Percentiles rank a stretch among this genome's conserved stretches.
These are phyloP conservation scores for Pyrenopolyporus hunteri DNA, from an alignment of 495 filamentous ascomycete species.

Conservation along the genomic window DNA sequence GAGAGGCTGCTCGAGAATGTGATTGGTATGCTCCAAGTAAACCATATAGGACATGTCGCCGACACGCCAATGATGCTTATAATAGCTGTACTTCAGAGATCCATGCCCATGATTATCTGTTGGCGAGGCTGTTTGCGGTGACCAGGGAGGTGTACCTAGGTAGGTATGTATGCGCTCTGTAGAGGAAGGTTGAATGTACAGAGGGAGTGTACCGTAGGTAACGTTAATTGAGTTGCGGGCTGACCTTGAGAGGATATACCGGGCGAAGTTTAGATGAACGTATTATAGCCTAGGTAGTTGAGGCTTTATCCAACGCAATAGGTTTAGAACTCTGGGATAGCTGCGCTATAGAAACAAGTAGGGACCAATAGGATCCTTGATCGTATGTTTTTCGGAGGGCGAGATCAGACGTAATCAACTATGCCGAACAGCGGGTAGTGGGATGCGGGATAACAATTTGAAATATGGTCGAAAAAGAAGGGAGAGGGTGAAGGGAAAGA, in stretches of 20 bases:
- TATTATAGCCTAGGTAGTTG: no score
- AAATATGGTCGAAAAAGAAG: no score
- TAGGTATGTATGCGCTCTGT: neutral
- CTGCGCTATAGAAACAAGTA: no score
- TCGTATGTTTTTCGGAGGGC: slow-evolving; percentile 13
- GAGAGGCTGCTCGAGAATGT: neutral
- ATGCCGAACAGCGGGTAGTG: no score
- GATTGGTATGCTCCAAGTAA: neutral
- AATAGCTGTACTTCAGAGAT: neutral
- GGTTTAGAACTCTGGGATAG: no score
- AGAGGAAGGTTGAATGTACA: no score
- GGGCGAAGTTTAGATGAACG: no score
- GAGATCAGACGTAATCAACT: neutral
- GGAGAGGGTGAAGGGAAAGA: neutral
- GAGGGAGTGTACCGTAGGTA: no score
- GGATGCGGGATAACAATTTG: no score
- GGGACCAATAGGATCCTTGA: slow-evolving; percentile 1
- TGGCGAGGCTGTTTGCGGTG: neutral
- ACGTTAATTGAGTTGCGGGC: no score
- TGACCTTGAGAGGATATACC: no score
- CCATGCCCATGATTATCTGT: slow-evolving; percentile 13
- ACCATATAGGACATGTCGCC: neutral
- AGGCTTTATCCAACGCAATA: no score
- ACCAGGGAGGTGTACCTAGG: neutral
- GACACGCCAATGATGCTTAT: slow-evolving; percentile 5